A percentile compares a stretch with the other conserved stretches of the same genome.
phyloP scores from a whole-genome alignment of 208 protist genomes.

The Leishmania amazonensis region DNA sequence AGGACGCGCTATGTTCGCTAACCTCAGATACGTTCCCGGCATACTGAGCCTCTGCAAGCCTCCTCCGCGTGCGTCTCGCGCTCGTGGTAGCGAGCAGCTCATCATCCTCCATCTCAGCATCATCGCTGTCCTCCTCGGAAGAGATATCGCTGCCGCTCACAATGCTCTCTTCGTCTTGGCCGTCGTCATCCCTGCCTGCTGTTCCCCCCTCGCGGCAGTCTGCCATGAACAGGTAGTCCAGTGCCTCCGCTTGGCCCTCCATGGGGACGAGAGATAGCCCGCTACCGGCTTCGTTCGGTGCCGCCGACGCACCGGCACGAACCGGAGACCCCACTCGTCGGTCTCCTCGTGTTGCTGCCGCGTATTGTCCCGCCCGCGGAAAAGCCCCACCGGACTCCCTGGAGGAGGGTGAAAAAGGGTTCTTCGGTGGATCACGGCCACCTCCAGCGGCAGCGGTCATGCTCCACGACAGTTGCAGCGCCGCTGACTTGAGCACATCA shows the following conservation, averaged over 20 bases:
- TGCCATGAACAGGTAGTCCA: slow-evolving; percentile 30
- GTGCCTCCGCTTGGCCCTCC: slow-evolving; percentile 27
- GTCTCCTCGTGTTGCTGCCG: slow-evolving; percentile 52
- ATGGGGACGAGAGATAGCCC: slow-evolving; percentile 9
- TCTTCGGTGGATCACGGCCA: slow-evolving; percentile 20
- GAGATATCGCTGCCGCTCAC: slow-evolving; percentile 13
- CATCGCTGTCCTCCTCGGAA: slow-evolving; percentile 12
- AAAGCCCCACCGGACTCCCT: not conserved
- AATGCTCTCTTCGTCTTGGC: slow-evolving; percentile 15
- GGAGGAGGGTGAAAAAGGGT: not conserved
- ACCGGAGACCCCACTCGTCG: slow-evolving; percentile 31
- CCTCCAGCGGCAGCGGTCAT: slow-evolving; percentile 28
- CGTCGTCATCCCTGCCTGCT: slow-evolving; percentile 15
- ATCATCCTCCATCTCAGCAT: slow-evolving; percentile 14
- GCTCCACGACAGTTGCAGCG: slow-evolving; percentile 24
- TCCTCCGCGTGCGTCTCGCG: slow-evolving; percentile 2
- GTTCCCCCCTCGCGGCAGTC: slow-evolving; percentile 10
- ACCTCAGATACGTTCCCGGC: slow-evolving; percentile 23
- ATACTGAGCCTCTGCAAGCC: not conserved
- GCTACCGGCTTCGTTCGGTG: not conserved
- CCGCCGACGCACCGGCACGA: not conserved
- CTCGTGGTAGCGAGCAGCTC: not conserved
- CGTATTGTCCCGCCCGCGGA: slow-evolving; percentile 59
- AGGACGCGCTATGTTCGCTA: slow-evolving; percentile 29
- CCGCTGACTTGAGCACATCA: slow-evolving; percentile 7